Evolutionary conservation across 2,329 filamentous ascomycete genomes (phyloP).

Genomic region (Colletotrichum noveboracense): DNA sequence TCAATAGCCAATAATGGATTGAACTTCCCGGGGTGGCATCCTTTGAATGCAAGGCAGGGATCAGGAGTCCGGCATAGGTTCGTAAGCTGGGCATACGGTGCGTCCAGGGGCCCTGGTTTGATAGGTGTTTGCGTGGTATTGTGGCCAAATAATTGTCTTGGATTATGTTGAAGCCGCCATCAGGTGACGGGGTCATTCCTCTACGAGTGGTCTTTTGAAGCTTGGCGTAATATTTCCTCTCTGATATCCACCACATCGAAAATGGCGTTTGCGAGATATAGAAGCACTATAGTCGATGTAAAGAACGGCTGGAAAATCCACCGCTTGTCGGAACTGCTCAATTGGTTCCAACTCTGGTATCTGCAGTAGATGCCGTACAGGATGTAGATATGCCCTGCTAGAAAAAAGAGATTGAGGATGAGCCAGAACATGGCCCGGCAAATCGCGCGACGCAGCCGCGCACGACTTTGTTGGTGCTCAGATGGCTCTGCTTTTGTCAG

Average conservation of each 20-base stretch:
- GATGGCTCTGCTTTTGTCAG: not conserved
- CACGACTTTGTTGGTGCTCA: not conserved
- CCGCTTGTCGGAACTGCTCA: not conserved
- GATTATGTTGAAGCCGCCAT: not conserved
- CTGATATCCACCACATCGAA: not conserved
- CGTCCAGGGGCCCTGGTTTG: not conserved
- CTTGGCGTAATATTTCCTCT: not conserved
- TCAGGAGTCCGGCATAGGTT: not conserved
- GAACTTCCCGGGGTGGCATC: not conserved
- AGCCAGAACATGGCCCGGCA: not conserved
- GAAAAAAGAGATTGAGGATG: not conserved
- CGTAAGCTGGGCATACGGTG: not conserved
- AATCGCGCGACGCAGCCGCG: not conserved
- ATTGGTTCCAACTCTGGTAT: not conserved
- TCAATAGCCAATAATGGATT: not conserved
- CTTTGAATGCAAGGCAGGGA: not conserved
- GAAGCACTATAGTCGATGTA: not conserved
- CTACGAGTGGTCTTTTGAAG: not conserved
- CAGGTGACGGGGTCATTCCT: not conserved
- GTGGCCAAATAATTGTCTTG: not conserved
- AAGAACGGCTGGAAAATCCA: not conserved
- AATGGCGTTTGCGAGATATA: not conserved
- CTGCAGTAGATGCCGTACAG: not conserved
- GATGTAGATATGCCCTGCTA: not conserved
- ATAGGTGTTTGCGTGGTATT: not conserved